These are phyloP conservation scores for Aureobasidium subglaciale DNA, from an alignment of 2,329 filamentous ascomycete genomes.

Conservation along the genomic window DNA sequence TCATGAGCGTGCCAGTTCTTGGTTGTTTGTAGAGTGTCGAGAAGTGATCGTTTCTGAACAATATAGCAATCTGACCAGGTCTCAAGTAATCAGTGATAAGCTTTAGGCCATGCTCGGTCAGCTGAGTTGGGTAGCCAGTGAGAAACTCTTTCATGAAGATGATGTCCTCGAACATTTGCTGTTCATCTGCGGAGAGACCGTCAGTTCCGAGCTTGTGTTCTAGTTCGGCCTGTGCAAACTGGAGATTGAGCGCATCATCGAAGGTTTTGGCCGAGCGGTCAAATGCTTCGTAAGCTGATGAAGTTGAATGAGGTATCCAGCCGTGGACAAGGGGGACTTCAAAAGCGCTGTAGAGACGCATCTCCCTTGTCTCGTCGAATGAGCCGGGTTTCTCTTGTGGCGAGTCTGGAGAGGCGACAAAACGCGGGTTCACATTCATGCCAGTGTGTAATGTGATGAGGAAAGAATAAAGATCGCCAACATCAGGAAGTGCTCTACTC, in stretches of 20 bases:
- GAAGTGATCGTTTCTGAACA: conserved; percentile 97
- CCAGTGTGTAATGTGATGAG: conserved; percentile 84
- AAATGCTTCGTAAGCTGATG: conserved; percentile 63
- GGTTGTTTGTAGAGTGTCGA: conserved; percentile 89
- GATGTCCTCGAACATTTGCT: conserved; percentile 75
- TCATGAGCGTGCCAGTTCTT: conserved; percentile 64
- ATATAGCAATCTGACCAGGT: conserved; percentile 75
- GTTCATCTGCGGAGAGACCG: conserved; percentile 64
- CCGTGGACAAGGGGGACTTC: conserved; percentile 84
- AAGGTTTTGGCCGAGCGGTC: conserved; percentile 72
- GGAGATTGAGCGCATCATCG: conserved; percentile 82
- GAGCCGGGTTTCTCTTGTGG: conserved; percentile 51
- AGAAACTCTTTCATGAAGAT: conserved; percentile 77
- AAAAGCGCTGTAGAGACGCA: conserved; percentile 87
- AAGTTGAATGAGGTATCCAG: conserved; percentile 69
- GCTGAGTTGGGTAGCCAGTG: conserved; percentile 71
- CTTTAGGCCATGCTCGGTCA: conserved; percentile 74
- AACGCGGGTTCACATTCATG: conserved; percentile 95
- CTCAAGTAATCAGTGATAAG: conserved; percentile 63
- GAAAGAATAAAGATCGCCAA: conserved; percentile 81
- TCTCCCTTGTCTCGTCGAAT: conserved; percentile 81
- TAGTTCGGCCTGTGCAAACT: conserved; percentile 83
- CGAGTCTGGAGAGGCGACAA: conserved; percentile 55
- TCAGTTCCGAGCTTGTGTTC: conserved; percentile 65
- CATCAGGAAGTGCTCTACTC: conserved; percentile 65